Conservation (phyloP, 2,329 filamentous ascomycete species). For the Sclerotiophoma versabilis region DNA sequence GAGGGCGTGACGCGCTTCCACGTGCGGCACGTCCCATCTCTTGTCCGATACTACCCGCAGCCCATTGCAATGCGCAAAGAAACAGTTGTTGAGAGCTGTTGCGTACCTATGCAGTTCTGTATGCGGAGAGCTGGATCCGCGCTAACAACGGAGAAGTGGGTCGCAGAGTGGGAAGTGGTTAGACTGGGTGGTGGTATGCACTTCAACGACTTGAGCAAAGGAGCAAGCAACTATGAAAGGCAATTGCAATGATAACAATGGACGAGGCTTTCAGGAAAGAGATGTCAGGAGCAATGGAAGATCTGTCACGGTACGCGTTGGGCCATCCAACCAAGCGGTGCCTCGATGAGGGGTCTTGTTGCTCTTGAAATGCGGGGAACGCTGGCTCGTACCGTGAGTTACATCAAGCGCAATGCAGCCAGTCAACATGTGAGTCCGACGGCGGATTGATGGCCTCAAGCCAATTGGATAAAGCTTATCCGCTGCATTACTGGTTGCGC, state of each 20-base stretch:
- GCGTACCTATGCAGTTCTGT: constrained; percentile 20
- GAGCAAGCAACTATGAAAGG: not conserved
- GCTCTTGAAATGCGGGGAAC: constrained; percentile 35
- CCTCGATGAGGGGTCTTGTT: constrained; percentile 33
- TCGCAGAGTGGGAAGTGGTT: constrained; percentile 11
- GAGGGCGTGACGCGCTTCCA: constrained; percentile 10
- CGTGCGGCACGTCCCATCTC: constrained; percentile 16
- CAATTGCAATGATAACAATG: constrained; percentile 4
- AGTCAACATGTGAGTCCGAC: constrained; percentile 16
- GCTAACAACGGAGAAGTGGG: constrained; percentile 15
- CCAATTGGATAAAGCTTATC: constrained; percentile 28
- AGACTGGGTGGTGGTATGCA: constrained; percentile 10
- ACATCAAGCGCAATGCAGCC: constrained; percentile 16
- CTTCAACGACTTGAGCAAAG: constrained; percentile 3
- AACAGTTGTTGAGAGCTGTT: constrained; percentile 13
- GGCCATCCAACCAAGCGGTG: constrained; percentile 26
- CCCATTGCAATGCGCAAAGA: constrained; percentile 1
- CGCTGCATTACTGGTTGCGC: not conserved
- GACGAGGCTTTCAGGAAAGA: constrained; percentile 23
- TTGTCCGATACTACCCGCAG: constrained; percentile 28
- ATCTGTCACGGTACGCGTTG: constrained; percentile 14
- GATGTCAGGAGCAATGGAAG: constrained; percentile 17
- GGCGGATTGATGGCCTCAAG: constrained; percentile 9
- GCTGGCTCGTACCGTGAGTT: constrained; percentile 21
- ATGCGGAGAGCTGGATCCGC: constrained; percentile 15